phyloP scores from a whole-genome alignment of 495 filamentous ascomycete species.

The Amorphotheca resinae region DNA sequence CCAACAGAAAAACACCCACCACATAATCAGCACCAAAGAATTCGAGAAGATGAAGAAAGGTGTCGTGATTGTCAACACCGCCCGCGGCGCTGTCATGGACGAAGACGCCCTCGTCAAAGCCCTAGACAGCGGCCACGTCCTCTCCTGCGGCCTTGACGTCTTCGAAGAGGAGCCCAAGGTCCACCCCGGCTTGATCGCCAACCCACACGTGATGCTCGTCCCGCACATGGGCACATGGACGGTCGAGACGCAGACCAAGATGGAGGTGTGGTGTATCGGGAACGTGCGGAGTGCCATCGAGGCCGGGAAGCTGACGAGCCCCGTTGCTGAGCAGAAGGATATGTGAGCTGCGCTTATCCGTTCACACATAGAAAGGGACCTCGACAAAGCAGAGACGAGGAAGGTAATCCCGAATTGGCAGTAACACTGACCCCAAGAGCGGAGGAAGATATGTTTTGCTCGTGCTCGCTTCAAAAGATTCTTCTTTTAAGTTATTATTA shows the following conservation, averaged over 20 bases:
- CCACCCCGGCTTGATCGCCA: slow-evolving; percentile 56
- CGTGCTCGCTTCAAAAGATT: too few species aligned
- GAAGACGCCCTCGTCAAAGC: slow-evolving; percentile 64
- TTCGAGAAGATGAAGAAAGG: slow-evolving; percentile 65
- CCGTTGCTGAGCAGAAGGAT: slow-evolving; percentile 54
- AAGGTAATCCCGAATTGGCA: not conserved
- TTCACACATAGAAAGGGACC: not conserved
- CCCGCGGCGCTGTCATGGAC: slow-evolving; percentile 66
- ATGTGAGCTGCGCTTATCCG: slow-evolving; percentile 9
- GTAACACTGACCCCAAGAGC: slow-evolving; percentile 3
- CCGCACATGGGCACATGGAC: slow-evolving; percentile 71
- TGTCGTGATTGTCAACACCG: slow-evolving; percentile 72
- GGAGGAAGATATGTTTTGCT: too few species aligned
- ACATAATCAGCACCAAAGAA: slow-evolving; percentile 55
- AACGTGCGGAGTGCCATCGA: slow-evolving; percentile 54
- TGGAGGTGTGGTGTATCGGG: slow-evolving; percentile 63
- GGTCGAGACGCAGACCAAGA: slow-evolving; percentile 52
- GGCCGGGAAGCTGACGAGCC: slow-evolving; percentile 51
- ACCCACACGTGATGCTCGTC: slow-evolving; percentile 57
- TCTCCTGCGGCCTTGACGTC: slow-evolving; percentile 62
- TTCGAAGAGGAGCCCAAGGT: slow-evolving; percentile 67
- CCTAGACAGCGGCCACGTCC: slow-evolving; percentile 55
- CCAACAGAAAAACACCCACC: slow-evolving; percentile 36
- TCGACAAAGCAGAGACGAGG: not conserved
- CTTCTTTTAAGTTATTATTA: too few species aligned